Evolutionary conservation across 1,284 basidiomycete species (phyloP), one percentile per base, ranked within the genome.

Genomic region (Ganoderma meredithae): DNA sequence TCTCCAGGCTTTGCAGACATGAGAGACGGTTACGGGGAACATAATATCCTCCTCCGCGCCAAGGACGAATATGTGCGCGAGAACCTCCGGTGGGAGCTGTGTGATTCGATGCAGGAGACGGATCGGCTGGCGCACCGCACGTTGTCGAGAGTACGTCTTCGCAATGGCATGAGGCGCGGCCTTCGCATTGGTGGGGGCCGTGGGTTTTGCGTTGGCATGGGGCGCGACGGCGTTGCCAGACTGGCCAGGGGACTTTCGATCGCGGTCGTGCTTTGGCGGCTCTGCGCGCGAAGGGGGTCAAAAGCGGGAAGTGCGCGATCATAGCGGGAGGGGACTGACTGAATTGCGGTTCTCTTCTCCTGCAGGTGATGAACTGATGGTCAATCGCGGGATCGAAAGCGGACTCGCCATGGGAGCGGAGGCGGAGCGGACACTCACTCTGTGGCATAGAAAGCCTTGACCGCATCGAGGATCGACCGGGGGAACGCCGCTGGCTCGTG

Each of bases 1-100:
- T 60, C 90, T 82, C 90, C 90, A 92, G 53, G 80, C 77, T 61
- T 83, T 80, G 76, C 90, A 92, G 68, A 90, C 88, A 72, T 91
- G 90, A 17, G 90, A 90, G 61, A 90, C 80, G 56, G 79, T 78
- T 67, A 91, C 71, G 25, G 90, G 86, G 55, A 90, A 82, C 81
- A 85, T 84, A 65, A 77, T 74, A 73, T 89, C 85, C 62, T 85
- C 82, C 67, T 86, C 79, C 19, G 87, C 81, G n/a, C 86, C 90
- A 19, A 89, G 79, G 40, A 85, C 75, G 73, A 92, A 91, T 60
- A 91, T 84, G 69, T 85, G 83, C 47, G 86, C 82, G 49, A 92
- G 82, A 36, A 92, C 77, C 76, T 92, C 90, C 41, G 81, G 79
- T 8, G 90, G 90, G 59, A 92, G 83, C 36, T 76, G 75, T 65